A percentile compares a stretch with the other conserved stretches of the same genome.
Conservation (phyloP, 2,329 filamentous ascomycete species). For the Cladosporium sp. region DNA sequence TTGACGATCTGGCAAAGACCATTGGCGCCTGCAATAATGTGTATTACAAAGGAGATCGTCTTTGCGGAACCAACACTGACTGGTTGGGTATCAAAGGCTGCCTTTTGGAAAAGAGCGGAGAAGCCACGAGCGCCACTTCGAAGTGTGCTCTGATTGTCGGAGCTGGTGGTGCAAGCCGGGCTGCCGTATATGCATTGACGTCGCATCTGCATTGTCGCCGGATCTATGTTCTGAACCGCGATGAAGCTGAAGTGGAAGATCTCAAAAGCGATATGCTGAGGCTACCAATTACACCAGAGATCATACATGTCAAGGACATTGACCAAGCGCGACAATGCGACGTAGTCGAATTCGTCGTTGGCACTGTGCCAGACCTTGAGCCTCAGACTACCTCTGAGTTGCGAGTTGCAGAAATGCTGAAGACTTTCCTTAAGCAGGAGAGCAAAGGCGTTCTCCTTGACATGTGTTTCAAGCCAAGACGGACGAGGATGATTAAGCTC, state of each 20-base stretch:
- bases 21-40: conserved; percentile 38
- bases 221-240: conserved; percentile 18
- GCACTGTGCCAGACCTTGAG: conserved; percentile 35
- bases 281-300: no score
- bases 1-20: conserved; percentile 31
- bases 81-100: conserved; percentile 38
- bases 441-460: conserved; percentile 32
- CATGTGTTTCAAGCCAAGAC: conserved; percentile 40
- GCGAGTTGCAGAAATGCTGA: background rate
- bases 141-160: conserved; percentile 35
- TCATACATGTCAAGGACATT: conserved; percentile 23
- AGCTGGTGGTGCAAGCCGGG: conserved; percentile 38
- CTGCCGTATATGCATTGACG: conserved; percentile 23
- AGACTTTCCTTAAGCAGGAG: conserved; percentile 11
- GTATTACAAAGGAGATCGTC: conserved; percentile 23
- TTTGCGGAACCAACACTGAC: conserved; percentile 40
- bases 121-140: conserved; percentile 13
- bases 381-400: conserved; percentile 27
- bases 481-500: conserved; percentile 33
- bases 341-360: conserved; percentile 33
- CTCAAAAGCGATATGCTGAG: conserved; percentile 20
- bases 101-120: conserved; percentile 14
- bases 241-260: conserved; percentile 13
- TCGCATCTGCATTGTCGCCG: conserved; percentile 5
- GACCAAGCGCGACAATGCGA: conserved; percentile 23